phyloP scores from a whole-genome alignment of 176 grass and related monocot species.

The Areca catechu region DNA sequence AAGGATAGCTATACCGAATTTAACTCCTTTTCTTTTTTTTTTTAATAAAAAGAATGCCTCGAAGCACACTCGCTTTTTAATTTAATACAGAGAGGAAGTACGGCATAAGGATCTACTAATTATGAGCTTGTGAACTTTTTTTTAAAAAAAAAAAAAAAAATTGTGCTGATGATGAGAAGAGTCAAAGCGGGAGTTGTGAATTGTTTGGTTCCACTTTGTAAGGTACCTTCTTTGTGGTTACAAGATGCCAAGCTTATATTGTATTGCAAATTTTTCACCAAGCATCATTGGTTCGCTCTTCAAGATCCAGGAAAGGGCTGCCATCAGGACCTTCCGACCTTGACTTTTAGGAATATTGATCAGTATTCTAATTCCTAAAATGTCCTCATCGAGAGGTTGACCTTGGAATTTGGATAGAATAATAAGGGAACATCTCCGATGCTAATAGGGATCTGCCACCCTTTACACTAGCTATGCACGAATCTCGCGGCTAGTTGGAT shows the following conservation, averaged over 20 bases:
- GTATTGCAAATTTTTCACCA: constrained; percentile 16
- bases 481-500: constrained; percentile 10
- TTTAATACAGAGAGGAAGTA: constrained; percentile 8
- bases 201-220: constrained; percentile 30
- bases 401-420: constrained; percentile 12
- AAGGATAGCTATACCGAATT: too few species aligned
- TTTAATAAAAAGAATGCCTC: too few species aligned
- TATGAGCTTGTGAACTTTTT: constrained; percentile 14
- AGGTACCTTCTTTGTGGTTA: background rate
- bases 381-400: constrained; percentile 33
- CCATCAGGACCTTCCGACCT: background rate
- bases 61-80: background rate
- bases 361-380: background rate
- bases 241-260: constrained; percentile 38
- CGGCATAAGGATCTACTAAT: constrained; percentile 17
- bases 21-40: too few species aligned
- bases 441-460: too few species aligned
- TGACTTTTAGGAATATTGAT: constrained; percentile 7
- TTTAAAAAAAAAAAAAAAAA: too few species aligned
- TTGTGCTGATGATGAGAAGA: background rate
- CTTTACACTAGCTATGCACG: background rate
- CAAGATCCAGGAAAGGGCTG: constrained; percentile 17
- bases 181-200: background rate
- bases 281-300: background rate
- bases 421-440: too few species aligned